Evolutionary conservation across 768 basidiomycete species (phyloP).

Genomic region (Artomyces pyxidatus): DNA sequence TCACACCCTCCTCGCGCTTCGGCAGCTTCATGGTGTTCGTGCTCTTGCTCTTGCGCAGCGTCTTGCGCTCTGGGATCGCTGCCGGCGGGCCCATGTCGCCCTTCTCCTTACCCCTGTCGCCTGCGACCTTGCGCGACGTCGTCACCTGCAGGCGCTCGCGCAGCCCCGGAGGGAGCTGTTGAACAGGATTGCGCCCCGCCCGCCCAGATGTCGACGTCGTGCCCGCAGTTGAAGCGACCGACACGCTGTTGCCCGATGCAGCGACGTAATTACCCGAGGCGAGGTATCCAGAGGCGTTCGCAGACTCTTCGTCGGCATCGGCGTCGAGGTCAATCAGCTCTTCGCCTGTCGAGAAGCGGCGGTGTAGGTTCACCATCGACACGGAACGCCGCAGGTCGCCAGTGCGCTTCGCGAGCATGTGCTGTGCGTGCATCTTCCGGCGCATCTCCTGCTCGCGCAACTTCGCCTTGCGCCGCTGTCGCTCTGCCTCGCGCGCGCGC

Average conservation of each 20-base stretch:
- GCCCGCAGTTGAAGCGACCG: constrained; percentile 84
- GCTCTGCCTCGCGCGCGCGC: constrained; percentile 38
- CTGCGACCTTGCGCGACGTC: constrained; percentile 48
- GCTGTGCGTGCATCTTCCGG: constrained; percentile 9
- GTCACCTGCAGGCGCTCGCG: constrained; percentile 53
- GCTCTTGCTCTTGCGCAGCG: constrained; percentile 69
- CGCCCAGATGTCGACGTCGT: constrained; percentile 63
- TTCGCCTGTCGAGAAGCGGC: constrained; percentile 35
- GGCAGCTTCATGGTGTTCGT: constrained; percentile 71
- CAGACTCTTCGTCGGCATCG: constrained; percentile 40
- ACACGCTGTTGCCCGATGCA: constrained; percentile 93
- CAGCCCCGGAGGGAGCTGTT: constrained; percentile 43
- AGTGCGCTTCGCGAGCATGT: constrained; percentile 27
- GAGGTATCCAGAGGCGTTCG: constrained; percentile 64
- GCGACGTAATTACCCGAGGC: constrained; percentile 68
- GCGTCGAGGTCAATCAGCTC: constrained; percentile 33
- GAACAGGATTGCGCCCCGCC: constrained; percentile 33
- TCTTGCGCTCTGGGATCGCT: constrained; percentile 42
- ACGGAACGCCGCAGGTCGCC: constrained; percentile 65
- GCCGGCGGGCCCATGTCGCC: constrained; percentile 63
- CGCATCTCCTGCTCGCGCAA: constrained; percentile 25
- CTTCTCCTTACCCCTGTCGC: constrained; percentile 23
- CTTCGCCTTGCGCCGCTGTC: constrained; percentile 20
- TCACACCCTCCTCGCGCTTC: constrained; percentile 76
- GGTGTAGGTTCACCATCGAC: constrained; percentile 71